Evolutionary conservation across 1,284 basidiomycete genomes (phyloP), one percentile per base, ranked within the genome.

Genomic region (Marasmius tenuissimus): DNA sequence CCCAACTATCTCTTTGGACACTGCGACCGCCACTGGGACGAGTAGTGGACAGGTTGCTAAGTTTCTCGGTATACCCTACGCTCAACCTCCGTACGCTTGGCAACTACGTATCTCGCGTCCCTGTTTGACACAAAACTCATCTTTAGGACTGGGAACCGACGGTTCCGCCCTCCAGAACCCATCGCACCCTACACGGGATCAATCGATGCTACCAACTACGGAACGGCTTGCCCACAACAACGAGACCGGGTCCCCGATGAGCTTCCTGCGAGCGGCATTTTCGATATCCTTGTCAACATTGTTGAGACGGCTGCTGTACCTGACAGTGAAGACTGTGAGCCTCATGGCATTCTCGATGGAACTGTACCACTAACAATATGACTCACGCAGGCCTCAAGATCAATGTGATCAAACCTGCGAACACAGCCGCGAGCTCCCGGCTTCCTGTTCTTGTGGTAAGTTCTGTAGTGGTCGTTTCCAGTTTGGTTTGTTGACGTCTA

Each of bases 391-490:
- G 87, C 68, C 72, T 89, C 42, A 81, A 78, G 1, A 67, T 88
- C 65, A 88, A 88, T 67, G 79, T 89, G 5, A 74, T 83, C 58
- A 80, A 76, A 37, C 82, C 86, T 2, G 69, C 76, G 0, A 72
- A 70, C 16, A 72, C 77, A 1, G 73, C 71, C 0, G 50, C 76
- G 1, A 66, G 65, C 0, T 76, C 78, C 0, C 79, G 80, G 40
- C 71, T 87, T 33, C 87, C 87, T 0, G 84, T 89, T 4, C 74
- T 86, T 11, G 77, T 81, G 38, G 85, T 86, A 66, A 63, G 79
- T 73, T 38, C 48, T 9, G 20, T 51, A 14, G 2, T 35, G 14
- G 5, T 20, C 3, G 16, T 10, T 14, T 51, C 16, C 22, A n/a
- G 8, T 51, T 33, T 27, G 20, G 8, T 4, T 51, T 18, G 11